Conservation (phyloP, 208 protist genomes). For the Trypanosomatidae sp. region DNA sequence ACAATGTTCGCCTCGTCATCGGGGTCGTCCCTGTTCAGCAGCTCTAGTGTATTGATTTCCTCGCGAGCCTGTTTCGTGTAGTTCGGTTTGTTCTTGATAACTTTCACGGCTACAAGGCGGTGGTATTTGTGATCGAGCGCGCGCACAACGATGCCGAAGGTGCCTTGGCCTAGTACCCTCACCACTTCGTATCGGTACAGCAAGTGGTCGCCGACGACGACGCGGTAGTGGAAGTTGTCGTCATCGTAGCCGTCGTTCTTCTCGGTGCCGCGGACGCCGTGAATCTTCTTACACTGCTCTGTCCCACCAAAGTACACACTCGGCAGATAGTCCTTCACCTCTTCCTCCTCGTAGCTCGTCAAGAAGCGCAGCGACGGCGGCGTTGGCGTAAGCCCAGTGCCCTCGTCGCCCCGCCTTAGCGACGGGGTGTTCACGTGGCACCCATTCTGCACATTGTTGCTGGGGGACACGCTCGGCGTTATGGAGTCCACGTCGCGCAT, state of each 20-base stretch:
- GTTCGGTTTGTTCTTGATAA: conserved; percentile 82
- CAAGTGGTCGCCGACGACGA: conserved; percentile 93
- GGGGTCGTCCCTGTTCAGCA: conserved; percentile 61
- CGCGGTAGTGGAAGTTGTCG: conserved; percentile 91
- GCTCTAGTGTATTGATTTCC: conserved; percentile 78
- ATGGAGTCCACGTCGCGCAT: conserved; percentile 10
- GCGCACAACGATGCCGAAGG: conserved; percentile 90
- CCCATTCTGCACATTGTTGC: conserved; percentile 9
- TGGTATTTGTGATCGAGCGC: conserved; percentile 67
- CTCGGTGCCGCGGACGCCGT: conserved; percentile 31
- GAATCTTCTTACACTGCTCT: conserved; percentile 56
- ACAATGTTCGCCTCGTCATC: conserved; percentile 70
- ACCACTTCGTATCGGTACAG: conserved; percentile 91
- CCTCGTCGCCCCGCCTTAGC: conserved; percentile 8
- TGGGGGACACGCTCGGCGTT: conserved; percentile 1
- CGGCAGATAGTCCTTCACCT: conserved; percentile 60
- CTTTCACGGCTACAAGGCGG: conserved; percentile 75
- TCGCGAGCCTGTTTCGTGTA: conserved; percentile 85
- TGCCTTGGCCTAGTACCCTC: conserved; percentile 79
- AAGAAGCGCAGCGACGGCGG: conserved; percentile 37
- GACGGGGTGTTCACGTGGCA: conserved; percentile 25
- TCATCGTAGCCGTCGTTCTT: conserved; percentile 95
- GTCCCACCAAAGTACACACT: conserved; percentile 72
- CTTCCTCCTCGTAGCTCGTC: conserved; percentile 63
- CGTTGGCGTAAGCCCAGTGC: conserved; percentile 19